Percentiles rank a stretch among this genome's conserved stretches.
phyloP scores from a whole-genome alignment of 345 rosid genomes.

The Noccaea bulbosa region DNA sequence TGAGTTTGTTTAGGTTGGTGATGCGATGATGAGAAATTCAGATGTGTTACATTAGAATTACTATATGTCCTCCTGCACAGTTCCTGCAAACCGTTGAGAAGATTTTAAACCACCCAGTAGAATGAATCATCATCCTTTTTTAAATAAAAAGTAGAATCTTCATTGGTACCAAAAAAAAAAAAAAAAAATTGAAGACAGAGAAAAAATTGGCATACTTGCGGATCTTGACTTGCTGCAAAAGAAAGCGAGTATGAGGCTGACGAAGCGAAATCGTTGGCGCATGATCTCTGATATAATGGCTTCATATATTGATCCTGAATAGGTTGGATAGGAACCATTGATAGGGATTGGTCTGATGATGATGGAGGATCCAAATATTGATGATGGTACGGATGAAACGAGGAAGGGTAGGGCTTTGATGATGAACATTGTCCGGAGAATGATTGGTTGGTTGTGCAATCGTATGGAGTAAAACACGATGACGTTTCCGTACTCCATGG shows the following conservation, averaged over 20 bases:
- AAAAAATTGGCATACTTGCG: slow-evolving; percentile 47
- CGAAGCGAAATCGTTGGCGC: slow-evolving; percentile 22
- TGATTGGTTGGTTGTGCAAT: slow-evolving; percentile 28
- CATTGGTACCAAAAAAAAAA: too few relatives aligned
- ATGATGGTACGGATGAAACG: slow-evolving; percentile 33
- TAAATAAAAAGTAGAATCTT: background rate
- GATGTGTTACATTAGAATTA: slow-evolving; percentile 42
- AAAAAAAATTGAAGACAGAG: too few relatives aligned
- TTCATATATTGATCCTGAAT: slow-evolving; percentile 28
- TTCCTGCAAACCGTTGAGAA: slow-evolving; percentile 38
- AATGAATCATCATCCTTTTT: background rate
- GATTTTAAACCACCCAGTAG: slow-evolving; percentile 6
- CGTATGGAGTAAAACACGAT: slow-evolving; percentile 29
- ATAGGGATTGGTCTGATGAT: slow-evolving; percentile 25
- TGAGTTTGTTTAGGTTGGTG: slow-evolving; percentile 29
- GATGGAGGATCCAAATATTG: slow-evolving; percentile 31
- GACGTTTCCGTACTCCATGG: slow-evolving; percentile 33
- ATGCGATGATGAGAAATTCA: slow-evolving; percentile 40
- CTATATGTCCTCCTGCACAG: slow-evolving; percentile 30
- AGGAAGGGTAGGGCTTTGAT: slow-evolving; percentile 37
- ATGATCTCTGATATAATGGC: slow-evolving; percentile 36
- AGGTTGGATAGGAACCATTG: slow-evolving; percentile 30
- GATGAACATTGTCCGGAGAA: slow-evolving; percentile 43
- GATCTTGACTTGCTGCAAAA: slow-evolving; percentile 52
- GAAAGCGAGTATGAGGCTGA: slow-evolving; percentile 45